Evolutionary conservation across 768 basidiomycete species (phyloP), one percentile per base, ranked within the genome.

Genomic region (Boletus patriciae): DNA sequence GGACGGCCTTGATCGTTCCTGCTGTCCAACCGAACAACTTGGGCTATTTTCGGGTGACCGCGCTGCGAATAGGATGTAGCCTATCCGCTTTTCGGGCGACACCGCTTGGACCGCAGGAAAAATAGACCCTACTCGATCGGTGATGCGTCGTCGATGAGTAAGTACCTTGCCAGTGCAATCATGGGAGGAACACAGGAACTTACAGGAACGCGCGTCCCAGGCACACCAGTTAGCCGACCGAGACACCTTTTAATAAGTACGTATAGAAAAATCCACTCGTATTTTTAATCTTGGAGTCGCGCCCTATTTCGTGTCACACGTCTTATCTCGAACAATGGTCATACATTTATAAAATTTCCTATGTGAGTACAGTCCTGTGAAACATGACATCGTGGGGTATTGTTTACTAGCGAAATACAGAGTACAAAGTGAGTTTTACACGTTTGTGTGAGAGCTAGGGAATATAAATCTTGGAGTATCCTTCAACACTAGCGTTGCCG

Each of bases 381-480:
- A 18, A 56, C 44, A 43, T 56, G 49, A 23, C 37, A 46, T 53
- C 33, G 40, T 45, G 43, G 15, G 64, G 60, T 59, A 63, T 63
- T 31, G 52, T 60, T 51, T 59, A 34, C 53, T 36, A 48, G 25
- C 41, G 37, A 41, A 36, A 49, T 59, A 60, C 49, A 47, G 11
- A 38, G 16, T 55, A 58, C 46, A 57, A 33, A n/a, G 27, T 42
- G 18, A 27, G 31, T n/a, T 27, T 46, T 45, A 42, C 54, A 45
- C 33, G 37, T 29, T 43, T 5, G 16, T 6, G 27, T 42, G 19
- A 3, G 38, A 31, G 27, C 59, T 67, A 72, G 40, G 71, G 71
- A 19, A 73, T 73, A 36, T 66, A 73, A 38, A 73, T 73, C 66
- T 65, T 74, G 25, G 71, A 73, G 46, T 71, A 73, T 21, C 71